phyloP scores from a whole-genome alignment of 345 rosid species.

The Salix suchowensis region DNA sequence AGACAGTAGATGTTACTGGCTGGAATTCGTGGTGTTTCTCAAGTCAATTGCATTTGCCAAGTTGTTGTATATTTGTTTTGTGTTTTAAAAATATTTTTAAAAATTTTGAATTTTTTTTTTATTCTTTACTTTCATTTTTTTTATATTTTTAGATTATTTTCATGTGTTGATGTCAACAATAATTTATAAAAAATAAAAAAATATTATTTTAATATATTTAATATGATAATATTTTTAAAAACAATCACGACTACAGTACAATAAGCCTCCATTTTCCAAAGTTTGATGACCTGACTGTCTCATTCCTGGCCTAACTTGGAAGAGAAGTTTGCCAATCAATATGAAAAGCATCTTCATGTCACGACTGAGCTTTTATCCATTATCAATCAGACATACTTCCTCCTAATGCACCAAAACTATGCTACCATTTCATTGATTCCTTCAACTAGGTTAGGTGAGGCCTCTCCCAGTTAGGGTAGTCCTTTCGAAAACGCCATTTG shows the following conservation, averaged over 20 bases:
- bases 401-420: not conserved
- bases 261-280: not conserved
- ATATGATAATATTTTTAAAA: too few relatives aligned
- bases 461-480: not conserved
- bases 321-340: not conserved
- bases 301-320: conserved; percentile 23
- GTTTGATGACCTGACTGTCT: not conserved
- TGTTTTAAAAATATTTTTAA: too few relatives aligned
- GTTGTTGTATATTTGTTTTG: too few relatives aligned
- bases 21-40: not conserved
- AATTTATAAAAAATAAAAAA: too few relatives aligned
- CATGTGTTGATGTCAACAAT: too few relatives aligned
- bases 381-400: not conserved
- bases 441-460: not conserved
- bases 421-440: not conserved
- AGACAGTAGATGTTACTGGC: not conserved
- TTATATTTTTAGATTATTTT: too few relatives aligned
- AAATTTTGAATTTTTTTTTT: too few relatives aligned
- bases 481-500: not conserved
- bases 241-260: too few relatives aligned
- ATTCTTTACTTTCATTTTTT: too few relatives aligned
- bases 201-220: too few relatives aligned
- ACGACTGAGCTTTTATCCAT: not conserved
- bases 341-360: not conserved
- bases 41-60: too few relatives aligned